Evolutionary conservation across 768 basidiomycete genomes (phyloP), one percentile per base, ranked within the genome.

Genomic region (Russula virescens): DNA sequence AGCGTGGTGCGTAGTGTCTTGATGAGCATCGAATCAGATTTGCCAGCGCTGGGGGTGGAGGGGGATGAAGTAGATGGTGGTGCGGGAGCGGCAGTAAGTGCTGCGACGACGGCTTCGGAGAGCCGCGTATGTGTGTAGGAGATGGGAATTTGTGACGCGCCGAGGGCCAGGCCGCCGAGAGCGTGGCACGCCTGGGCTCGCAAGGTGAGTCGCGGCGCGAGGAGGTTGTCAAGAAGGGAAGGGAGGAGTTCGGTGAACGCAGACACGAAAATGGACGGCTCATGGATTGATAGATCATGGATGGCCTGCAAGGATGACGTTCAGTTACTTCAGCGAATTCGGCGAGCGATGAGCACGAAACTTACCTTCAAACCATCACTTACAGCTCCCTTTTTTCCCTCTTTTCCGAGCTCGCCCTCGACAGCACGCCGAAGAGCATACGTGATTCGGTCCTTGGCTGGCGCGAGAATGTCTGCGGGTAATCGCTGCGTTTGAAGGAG

Each of bases 311-410:
- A 21, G 45, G 63, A 54, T 28, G 28, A 46, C 50, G 57, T 57
- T 61, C 60, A 52, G 64, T 58, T 38, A 19, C 16, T 21, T 21
- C 21, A 5, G 54, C 45, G 48, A 47, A n/a, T 43, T 25, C 11
- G 8, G 35, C 7, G 42, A 46, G 47, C 53, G 59, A 55, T 11
- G 58, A n/a, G 26, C 14, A 55, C 13, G 49, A 3, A 14, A 46
- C 43, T 48, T 70, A 87, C 91, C 81, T 86, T 89, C 50, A 91
- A 78, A 23, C 88, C 89, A 71, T 94, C 91, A 38, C 81, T 87
- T 1, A 79, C 81, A 5, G 91, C 84, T 0, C 91, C 91, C 69
- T 91, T 92, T 77, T 93, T 93, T 11, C 91, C 91, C 71, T 94
- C 91, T 71, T 89, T 90, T 6, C 91, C 91, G 16, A 93, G 81